These are phyloP conservation scores for Rhododendron kiyosumense DNA, from an alignment of 148 eudicot species.

Conservation along the genomic window DNA sequence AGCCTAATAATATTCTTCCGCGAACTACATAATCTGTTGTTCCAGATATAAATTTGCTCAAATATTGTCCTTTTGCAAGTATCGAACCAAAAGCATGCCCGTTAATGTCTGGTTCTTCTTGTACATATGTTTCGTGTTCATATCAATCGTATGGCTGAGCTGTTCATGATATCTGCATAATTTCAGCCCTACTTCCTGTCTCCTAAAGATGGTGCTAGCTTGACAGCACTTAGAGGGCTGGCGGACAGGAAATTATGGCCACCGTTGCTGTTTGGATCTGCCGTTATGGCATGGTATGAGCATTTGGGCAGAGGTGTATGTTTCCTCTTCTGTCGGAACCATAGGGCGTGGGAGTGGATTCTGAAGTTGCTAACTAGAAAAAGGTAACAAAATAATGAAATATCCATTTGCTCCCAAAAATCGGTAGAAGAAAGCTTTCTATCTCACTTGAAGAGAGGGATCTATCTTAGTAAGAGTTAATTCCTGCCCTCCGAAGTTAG, in stretches of 20 bases:
- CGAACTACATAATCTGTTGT: no score
- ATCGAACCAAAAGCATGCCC: no score
- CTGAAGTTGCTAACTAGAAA: slow-evolving; percentile 33
- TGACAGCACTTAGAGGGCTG: slow-evolving; percentile 36
- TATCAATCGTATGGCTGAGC: no score
- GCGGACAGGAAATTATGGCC: slow-evolving; percentile 68
- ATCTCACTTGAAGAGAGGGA: no score
- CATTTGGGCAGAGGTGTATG: slow-evolving; percentile 72
- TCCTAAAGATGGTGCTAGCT: slow-evolving; percentile 34
- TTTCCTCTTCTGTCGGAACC: slow-evolving; percentile 55
- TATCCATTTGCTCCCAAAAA: background rate
- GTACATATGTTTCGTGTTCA: no score
- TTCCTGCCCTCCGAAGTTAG: no score
- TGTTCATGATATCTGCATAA: background rate
- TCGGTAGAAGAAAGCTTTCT: no score
- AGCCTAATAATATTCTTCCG: background rate
- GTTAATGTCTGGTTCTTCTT: no score
- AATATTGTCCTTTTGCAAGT: no score
- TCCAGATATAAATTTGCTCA: no score
- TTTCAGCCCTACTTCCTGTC: slow-evolving; percentile 59
- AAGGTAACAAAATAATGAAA: slow-evolving; percentile 55
- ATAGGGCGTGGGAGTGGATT: slow-evolving; percentile 57
- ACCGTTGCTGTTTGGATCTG: slow-evolving; percentile 52
- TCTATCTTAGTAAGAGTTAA: no score
- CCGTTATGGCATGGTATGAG: slow-evolving; percentile 88